phyloP scores from a whole-genome alignment of 495 filamentous ascomycete genomes.

The Trichoderma reesei region DNA sequence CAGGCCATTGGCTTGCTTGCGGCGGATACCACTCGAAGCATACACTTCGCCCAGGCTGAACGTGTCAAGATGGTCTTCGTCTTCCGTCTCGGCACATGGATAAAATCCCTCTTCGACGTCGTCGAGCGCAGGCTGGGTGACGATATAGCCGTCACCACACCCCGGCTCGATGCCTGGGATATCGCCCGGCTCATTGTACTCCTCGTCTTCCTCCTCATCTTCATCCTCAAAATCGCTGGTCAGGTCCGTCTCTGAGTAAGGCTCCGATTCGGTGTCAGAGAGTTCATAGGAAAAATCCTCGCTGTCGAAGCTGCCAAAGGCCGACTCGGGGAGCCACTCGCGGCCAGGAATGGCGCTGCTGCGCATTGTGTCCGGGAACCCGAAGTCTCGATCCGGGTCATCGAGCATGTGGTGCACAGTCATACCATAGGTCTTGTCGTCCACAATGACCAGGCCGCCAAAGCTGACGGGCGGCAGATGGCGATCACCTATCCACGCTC shows the following conservation, averaged over 20 bases:
- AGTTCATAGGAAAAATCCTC: conserved; percentile 35
- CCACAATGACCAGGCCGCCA: conserved; percentile 76
- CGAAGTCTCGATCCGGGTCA: conserved; percentile 44
- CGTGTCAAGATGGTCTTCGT: conserved; percentile 59
- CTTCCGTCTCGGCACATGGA: conserved; percentile 36
- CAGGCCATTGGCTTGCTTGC: conserved; percentile 52
- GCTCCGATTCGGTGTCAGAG: conserved; percentile 48
- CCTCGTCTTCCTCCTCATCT: conserved; percentile 29
- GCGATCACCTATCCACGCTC: conserved; percentile 72
- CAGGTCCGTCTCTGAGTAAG: conserved; percentile 33
- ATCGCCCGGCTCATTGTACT: conserved; percentile 59
- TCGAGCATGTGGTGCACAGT: conserved; percentile 95
- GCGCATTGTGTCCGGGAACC: neutral
- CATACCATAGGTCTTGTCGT: conserved; percentile 78
- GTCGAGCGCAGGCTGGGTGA: conserved; percentile 82
- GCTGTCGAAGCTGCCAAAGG: conserved; percentile 21
- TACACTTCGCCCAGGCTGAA: conserved; percentile 75
- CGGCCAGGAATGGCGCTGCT: conserved; percentile 10
- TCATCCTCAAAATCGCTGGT: conserved; percentile 34
- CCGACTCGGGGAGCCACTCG: conserved; percentile 23
- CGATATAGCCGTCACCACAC: conserved; percentile 58
- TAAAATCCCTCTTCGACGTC: conserved; percentile 79
- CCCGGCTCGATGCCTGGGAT: conserved; percentile 70
- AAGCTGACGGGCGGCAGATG: conserved; percentile 85
- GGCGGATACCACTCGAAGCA: conserved; percentile 77